phyloP scores from a whole-genome alignment of 2,329 filamentous ascomycete genomes.

The Teratosphaeria nubilosa region DNA sequence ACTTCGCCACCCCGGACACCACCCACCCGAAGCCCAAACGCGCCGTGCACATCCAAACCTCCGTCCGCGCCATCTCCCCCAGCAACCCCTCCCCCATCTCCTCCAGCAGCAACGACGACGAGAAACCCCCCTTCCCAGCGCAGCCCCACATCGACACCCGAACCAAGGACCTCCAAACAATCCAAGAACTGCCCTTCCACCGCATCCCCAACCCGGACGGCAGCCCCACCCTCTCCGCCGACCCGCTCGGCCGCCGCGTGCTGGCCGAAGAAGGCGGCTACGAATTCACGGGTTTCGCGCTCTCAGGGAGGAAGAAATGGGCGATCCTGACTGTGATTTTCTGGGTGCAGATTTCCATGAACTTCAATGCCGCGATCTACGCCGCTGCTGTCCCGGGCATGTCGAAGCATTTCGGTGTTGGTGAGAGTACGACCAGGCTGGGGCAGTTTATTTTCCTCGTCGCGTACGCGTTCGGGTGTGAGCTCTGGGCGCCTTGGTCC shows the following conservation, averaged over 20 bases:
- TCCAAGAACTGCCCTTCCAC: neutral
- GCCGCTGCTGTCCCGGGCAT: conserved; percentile 40
- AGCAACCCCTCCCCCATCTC: neutral
- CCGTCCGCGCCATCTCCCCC: neutral
- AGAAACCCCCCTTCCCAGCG: neutral
- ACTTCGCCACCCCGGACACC: neutral
- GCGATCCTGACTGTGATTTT: conserved; percentile 42
- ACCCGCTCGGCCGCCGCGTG: conserved; percentile 1
- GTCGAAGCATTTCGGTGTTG: conserved; percentile 56
- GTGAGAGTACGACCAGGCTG: conserved; percentile 56
- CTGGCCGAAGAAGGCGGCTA: conserved; percentile 22
- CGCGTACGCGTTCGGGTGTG: conserved; percentile 74
- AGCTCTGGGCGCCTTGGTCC: conserved; percentile 80
- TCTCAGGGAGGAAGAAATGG: conserved; percentile 41
- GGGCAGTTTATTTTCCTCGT: conserved; percentile 73
- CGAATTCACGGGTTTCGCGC: conserved; percentile 36
- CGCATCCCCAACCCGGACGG: neutral
- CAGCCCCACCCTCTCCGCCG: neutral
- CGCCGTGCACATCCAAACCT: neutral
- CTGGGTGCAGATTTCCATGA: conserved; percentile 45
- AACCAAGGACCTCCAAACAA: neutral
- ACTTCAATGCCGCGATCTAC: conserved; percentile 45
- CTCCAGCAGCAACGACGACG: neutral
- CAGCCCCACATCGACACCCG: neutral
- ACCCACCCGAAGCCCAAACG: neutral